These are phyloP conservation scores for Amanita exitialis DNA, from an alignment of 768 basidiomycete genomes.

Conservation along the genomic window DNA sequence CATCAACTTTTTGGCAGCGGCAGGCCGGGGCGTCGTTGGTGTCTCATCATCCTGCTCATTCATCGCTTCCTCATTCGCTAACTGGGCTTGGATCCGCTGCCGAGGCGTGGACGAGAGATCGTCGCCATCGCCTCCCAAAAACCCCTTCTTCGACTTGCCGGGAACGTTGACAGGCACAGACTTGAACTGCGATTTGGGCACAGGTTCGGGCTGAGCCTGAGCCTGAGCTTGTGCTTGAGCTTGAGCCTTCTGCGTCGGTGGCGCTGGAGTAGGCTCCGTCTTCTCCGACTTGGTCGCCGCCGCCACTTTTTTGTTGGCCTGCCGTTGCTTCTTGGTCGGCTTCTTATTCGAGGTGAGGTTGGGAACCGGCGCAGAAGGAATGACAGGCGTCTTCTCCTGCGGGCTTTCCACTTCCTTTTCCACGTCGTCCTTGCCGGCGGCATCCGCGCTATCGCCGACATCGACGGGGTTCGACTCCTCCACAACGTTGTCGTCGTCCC, in stretches of 20 bases:
- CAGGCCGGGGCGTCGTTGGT: constrained; percentile 3
- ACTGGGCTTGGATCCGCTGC: constrained; percentile 4
- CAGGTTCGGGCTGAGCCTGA: background rate
- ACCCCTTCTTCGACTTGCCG: background rate
- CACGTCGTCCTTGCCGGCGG: background rate
- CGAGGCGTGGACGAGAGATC: constrained; percentile 5
- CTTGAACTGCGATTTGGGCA: background rate
- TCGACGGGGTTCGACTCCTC: background rate
- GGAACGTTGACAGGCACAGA: background rate
- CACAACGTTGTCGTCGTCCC: background rate
- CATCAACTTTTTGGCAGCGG: background rate
- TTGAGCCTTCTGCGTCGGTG: background rate
- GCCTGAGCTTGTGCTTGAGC: too few relatives aligned
- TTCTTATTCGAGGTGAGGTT: background rate
- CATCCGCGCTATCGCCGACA: background rate
- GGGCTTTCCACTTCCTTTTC: constrained; percentile 1
- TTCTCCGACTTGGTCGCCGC: background rate
- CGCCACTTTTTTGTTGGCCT: background rate
- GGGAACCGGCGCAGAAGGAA: background rate
- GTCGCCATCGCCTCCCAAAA: background rate
- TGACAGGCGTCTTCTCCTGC: constrained; percentile 3
- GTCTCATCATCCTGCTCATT: constrained; percentile 1
- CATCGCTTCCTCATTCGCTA: background rate
- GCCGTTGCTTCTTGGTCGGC: constrained; percentile 5
- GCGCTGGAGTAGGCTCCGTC: background rate